Evolutionary conservation across 2,329 filamentous ascomycete genomes (phyloP).

Genomic region (Phaeoacremonium minimum): DNA sequence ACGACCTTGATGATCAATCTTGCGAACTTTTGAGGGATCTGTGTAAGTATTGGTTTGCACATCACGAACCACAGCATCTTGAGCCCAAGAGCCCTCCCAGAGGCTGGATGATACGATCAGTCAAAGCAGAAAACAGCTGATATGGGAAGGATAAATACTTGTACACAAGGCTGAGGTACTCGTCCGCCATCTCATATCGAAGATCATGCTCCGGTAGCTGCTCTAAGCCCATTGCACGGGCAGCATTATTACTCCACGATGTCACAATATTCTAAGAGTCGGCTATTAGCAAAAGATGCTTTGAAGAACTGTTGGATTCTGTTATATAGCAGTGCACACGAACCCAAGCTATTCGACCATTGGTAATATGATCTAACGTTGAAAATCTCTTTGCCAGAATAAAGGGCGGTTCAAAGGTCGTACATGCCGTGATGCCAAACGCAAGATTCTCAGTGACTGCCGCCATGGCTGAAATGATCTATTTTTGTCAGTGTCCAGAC

Average conservation of each 20-base stretch:
- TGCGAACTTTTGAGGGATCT: background rate
- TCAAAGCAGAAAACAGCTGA: no score
- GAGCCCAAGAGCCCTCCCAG: constrained; percentile 2
- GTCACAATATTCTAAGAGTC: constrained; percentile 3
- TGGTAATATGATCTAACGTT: constrained; percentile 4
- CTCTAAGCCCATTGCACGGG: constrained; percentile 1
- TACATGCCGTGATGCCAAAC: constrained; percentile 4
- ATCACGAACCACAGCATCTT: constrained; percentile 2
- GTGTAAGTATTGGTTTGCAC: constrained; percentile 1
- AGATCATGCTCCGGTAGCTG: constrained; percentile 4
- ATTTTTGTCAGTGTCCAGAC: no score
- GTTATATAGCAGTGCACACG: no score
- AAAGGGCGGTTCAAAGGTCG: constrained; percentile 5
- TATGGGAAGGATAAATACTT: no score
- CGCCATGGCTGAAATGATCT: background rate
- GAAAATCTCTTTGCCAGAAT: constrained; percentile 3
- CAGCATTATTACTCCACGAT: constrained; percentile 5
- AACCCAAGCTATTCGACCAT: constrained; percentile 4
- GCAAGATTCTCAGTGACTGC: constrained; percentile 2
- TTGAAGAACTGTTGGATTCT: no score
- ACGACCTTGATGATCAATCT: constrained; percentile 3
- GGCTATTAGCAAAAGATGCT: no score
- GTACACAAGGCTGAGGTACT: constrained; percentile 1
- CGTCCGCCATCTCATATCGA: constrained; percentile 4
- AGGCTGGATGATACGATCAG: background rate